These are phyloP conservation scores for Xylariaceae sp. DNA, from an alignment of 2,329 filamentous ascomycete genomes.

Conservation along the genomic window DNA sequence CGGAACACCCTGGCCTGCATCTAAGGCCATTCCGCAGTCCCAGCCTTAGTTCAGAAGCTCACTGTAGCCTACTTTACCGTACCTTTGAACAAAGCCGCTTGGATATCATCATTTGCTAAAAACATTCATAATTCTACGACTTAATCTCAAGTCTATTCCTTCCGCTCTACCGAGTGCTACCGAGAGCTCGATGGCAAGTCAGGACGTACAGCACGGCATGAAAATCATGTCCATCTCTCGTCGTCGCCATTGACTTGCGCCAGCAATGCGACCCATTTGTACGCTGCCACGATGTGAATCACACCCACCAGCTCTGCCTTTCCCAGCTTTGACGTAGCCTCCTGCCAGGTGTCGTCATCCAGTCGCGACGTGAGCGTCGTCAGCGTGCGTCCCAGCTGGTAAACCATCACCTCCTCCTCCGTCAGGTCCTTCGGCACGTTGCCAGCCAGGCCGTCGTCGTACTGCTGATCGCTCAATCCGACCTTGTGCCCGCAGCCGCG, in stretches of 20 bases:
- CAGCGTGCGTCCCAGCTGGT: conserved; percentile 10
- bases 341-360: conserved; percentile 17
- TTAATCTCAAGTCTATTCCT: too few species aligned
- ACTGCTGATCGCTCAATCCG: conserved; percentile 19
- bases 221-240: too few species aligned
- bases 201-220: too few species aligned
- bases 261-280: conserved; percentile 18
- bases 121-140: too few species aligned
- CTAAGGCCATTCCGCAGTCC: too few species aligned
- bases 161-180: too few species aligned
- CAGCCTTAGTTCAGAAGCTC: too few species aligned
- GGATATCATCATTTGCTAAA: too few species aligned
- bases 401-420: conserved; percentile 19
- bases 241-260: conserved; percentile 21
- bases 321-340: conserved; percentile 4
- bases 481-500: background rate
- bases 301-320: conserved; percentile 18
- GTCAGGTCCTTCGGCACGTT: conserved; percentile 11
- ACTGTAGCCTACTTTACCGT: too few species aligned
- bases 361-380: conserved; percentile 7
- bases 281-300: conserved; percentile 14
- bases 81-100: too few species aligned
- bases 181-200: too few species aligned
- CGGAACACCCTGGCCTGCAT: too few species aligned
- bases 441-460: conserved; percentile 11